Percentiles rank a stretch among this genome's conserved stretches.
Evolutionary conservation across 176 grass and related monocot genomes (phyloP).

Genomic region (Otatea glauca): DNA sequence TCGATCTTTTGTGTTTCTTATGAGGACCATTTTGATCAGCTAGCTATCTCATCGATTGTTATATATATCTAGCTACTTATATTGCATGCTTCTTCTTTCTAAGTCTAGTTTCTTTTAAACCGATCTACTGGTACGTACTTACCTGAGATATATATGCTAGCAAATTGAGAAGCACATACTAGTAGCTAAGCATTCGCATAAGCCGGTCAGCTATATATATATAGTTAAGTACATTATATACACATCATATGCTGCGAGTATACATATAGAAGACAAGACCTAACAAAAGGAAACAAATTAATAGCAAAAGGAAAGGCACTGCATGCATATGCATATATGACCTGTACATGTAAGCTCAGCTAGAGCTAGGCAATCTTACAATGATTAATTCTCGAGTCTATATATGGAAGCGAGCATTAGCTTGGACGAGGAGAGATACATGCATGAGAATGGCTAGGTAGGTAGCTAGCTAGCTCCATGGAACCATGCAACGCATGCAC

Average conservation of each 20-base stretch:
- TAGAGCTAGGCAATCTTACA: neutral
- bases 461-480: neutral
- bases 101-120: neutral
- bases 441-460: neutral
- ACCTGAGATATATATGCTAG: too few species aligned
- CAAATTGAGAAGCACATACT: neutral
- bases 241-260: neutral
- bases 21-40: conserved; percentile 36
- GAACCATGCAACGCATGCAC: neutral
- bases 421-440: neutral
- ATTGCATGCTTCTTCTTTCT: neutral
- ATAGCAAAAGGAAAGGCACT: neutral
- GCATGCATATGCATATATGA: neutral
- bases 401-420: neutral
- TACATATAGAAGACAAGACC: neutral
- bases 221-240: neutral
- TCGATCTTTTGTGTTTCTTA: conserved; percentile 43
- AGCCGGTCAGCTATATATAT: neutral
- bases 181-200: neutral
- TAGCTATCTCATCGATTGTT: neutral
- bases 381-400: neutral
- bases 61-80: neutral
- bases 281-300: neutral
- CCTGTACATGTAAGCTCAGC: conserved; percentile 27
- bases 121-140: neutral